Percentiles rank a stretch among this genome's conserved stretches.
Evolutionary conservation across 495 filamentous ascomycete species (phyloP).

Genomic region (Penicillium dipodomyicola): DNA sequence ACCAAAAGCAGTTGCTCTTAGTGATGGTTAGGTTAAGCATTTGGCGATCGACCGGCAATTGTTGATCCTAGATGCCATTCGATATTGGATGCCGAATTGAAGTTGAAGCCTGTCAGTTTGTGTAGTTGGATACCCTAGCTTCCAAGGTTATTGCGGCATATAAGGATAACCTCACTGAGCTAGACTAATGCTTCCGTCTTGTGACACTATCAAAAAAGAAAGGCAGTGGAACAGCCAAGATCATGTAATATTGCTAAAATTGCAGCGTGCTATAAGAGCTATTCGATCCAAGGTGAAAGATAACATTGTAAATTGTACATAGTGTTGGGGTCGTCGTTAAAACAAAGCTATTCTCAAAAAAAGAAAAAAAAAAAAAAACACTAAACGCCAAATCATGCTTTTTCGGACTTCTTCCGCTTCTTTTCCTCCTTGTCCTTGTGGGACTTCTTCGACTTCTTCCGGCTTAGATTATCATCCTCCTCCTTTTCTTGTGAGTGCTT

Average conservation of each 20-base stretch:
- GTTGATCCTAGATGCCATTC: not conserved
- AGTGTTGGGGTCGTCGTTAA: slow-evolving; percentile 20
- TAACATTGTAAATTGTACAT: slow-evolving; percentile 23
- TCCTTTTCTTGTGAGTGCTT: slow-evolving; percentile 34
- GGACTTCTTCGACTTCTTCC: slow-evolving; percentile 44
- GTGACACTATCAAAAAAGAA: not conserved
- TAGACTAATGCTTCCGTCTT: not conserved
- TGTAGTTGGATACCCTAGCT: not conserved
- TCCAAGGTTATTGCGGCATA: not conserved
- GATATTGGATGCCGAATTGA: not conserved
- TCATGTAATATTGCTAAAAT: not conserved
- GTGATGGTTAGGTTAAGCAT: not conserved
- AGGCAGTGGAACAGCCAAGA: not conserved
- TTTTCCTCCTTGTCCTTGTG: slow-evolving; percentile 43
- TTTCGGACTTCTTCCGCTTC: slow-evolving; percentile 45
- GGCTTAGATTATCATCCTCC: slow-evolving; percentile 18
- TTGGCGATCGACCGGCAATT: not conserved
- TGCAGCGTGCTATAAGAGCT: not conserved
- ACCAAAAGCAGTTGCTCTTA: not conserved
- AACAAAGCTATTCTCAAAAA: slow-evolving; percentile 26
- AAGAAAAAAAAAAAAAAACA: slow-evolving; percentile 4
- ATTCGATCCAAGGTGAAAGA: not conserved
- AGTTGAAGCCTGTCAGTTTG: not conserved
- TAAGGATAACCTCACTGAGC: not conserved
- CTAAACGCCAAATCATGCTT: slow-evolving; percentile 32